These are phyloP conservation scores for Aspergillus pseudoterreus DNA, from an alignment of 2,329 filamentous ascomycete species.

Conservation along the genomic window DNA sequence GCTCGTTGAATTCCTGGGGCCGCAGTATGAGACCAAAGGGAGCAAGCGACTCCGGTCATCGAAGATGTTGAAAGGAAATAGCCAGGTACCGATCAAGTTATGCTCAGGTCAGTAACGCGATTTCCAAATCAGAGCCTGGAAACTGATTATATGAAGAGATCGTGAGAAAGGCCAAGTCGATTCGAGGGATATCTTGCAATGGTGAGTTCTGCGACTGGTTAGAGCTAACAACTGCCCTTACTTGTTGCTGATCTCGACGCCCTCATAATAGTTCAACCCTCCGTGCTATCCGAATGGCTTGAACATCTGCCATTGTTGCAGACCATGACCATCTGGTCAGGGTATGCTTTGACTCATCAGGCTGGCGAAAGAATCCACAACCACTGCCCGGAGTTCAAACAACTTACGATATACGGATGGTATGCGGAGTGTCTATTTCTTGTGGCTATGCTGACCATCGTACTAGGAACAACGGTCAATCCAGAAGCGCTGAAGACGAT, in stretches of 20 bases:
- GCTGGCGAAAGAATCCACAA: constrained; percentile 53
- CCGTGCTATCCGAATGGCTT: constrained; percentile 56
- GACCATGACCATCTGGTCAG: constrained; percentile 59
- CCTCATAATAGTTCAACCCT: constrained; percentile 45
- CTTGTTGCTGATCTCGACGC: constrained; percentile 2
- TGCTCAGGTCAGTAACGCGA: constrained; percentile 40
- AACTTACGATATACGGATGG: constrained; percentile 57
- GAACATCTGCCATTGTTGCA: constrained; percentile 56
- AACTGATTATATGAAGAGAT: constrained; percentile 34
- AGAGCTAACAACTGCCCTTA: not conserved
- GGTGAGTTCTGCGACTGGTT: constrained; percentile 27
- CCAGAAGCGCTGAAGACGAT: constrained; percentile 51
- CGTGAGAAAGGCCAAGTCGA: constrained; percentile 46
- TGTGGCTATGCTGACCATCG: constrained; percentile 3
- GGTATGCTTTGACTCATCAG: constrained; percentile 55
- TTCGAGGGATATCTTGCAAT: constrained; percentile 58
- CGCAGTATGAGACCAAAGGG: constrained; percentile 15
- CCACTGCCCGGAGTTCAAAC: constrained; percentile 59
- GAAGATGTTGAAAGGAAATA: constrained; percentile 21
- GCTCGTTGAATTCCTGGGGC: constrained; percentile 26
- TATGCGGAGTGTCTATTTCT: constrained; percentile 11
- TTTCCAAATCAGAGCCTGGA: not conserved
- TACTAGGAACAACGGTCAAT: constrained; percentile 25
- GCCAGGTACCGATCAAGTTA: constrained; percentile 45
- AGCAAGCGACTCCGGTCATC: constrained; percentile 21